Evolutionary conservation across 164 flowering plant species (phyloP).

Genomic region (Vitis rupestris): DNA sequence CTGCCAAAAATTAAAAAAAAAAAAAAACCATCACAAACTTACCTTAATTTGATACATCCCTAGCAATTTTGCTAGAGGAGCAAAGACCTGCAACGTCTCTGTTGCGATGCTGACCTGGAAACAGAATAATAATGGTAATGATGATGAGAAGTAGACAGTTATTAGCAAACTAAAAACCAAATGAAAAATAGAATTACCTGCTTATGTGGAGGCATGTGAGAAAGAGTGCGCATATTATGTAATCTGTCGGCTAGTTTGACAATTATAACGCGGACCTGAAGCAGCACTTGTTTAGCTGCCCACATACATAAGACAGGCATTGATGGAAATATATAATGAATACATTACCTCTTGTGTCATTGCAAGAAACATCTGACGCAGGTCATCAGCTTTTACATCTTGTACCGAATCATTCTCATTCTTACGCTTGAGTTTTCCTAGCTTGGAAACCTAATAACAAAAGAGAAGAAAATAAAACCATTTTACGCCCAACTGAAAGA

Average conservation of each 20-base stretch:
- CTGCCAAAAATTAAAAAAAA: not conserved
- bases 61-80: constrained; percentile 91
- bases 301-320: not conserved
- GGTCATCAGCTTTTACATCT: constrained; percentile 98
- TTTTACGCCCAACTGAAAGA: not conserved
- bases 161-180: not conserved
- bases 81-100: constrained; percentile 98
- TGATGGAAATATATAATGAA: constrained; percentile 1
- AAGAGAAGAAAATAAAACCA: not conserved
- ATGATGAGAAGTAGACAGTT: not conserved
- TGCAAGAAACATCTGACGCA: constrained; percentile 95
- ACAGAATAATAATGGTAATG: constrained; percentile 12
- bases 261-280: constrained; percentile 95
- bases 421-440: constrained; percentile 84
- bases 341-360: constrained; percentile 91
- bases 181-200: constrained; percentile 51
- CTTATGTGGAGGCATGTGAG: constrained; percentile 96
- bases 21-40: constrained; percentile 1
- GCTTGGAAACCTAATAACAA: constrained; percentile 79
- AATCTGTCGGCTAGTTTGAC: constrained; percentile 98
- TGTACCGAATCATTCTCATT: constrained; percentile 62
- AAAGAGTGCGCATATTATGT: constrained; percentile 98
- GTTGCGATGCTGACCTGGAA: constrained; percentile 83
- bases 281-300: constrained; percentile 1
- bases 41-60: constrained; percentile 99